Evolutionary conservation across 1,284 basidiomycete genomes (phyloP).

Genomic region (Rhodotorula sp.): DNA sequence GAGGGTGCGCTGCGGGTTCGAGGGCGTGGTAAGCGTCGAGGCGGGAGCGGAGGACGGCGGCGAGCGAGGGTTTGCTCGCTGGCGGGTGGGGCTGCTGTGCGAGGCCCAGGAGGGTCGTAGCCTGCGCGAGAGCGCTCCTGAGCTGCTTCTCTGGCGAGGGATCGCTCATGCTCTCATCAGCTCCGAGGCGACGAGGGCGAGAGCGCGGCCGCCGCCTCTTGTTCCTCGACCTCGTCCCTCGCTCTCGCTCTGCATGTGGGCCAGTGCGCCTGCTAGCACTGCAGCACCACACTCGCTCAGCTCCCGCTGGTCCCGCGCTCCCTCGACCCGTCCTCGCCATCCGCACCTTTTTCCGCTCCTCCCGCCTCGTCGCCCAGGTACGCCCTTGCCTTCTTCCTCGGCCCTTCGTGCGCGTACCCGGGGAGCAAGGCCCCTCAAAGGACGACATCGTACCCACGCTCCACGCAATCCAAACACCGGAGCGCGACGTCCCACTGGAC

Average conservation of each 20-base stretch:
- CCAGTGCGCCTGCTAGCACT: too few species aligned
- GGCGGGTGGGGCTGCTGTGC: background rate
- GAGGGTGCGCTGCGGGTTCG: too few species aligned
- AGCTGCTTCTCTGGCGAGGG: background rate
- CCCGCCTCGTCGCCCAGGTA: too few species aligned
- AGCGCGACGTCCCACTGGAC: background rate
- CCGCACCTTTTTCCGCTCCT: conserved; percentile 6
- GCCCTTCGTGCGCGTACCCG: background rate
- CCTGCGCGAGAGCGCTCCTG: background rate
- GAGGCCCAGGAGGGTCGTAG: background rate
- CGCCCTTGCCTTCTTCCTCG: too few species aligned
- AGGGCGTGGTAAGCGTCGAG: conserved; percentile 9
- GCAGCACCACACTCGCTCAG: background rate
- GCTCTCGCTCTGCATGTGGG: background rate
- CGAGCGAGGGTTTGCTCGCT: conserved; percentile 1
- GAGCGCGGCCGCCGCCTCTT: background rate
- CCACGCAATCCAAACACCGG: background rate
- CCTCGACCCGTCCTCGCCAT: conserved; percentile 12
- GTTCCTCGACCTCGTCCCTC: background rate
- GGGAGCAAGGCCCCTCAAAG: background rate
- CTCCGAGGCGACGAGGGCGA: background rate
- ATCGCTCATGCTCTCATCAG: background rate
- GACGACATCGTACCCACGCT: background rate
- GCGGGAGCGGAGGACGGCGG: background rate
- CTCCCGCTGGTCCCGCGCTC: background rate